These are phyloP conservation scores for Bondarzewia mesenterica DNA, from an alignment of 1,284 basidiomycete genomes.

Conservation along the genomic window DNA sequence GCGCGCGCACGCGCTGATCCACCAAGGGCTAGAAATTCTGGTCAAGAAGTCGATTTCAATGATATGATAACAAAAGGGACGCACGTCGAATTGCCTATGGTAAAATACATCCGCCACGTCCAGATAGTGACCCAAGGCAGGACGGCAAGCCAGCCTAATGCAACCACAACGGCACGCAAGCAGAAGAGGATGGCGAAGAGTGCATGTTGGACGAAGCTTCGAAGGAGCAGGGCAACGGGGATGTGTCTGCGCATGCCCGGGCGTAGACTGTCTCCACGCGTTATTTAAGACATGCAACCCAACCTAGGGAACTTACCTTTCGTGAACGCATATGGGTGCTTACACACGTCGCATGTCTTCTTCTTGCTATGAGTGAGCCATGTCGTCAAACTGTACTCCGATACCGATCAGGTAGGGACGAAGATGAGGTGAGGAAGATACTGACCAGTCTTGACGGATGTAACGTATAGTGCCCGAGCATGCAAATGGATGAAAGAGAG, in stretches of 20 bases:
- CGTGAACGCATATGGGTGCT: conserved; percentile 84
- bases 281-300: background rate
- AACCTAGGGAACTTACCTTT: conserved; percentile 52
- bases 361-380: conserved; percentile 95
- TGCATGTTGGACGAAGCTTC: conserved; percentile 60
- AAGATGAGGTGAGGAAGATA: background rate
- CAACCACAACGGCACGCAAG: conserved; percentile 69
- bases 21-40: conserved; percentile 64
- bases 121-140: conserved; percentile 87
- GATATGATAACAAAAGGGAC: conserved; percentile 24
- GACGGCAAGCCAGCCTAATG: conserved; percentile 79
- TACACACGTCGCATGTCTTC: conserved; percentile 96
- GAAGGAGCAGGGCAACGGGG: conserved; percentile 67
- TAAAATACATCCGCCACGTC: conserved; percentile 85
- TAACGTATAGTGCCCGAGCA: conserved; percentile 95
- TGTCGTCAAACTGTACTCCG: conserved; percentile 69
- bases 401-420: conserved; percentile 7
- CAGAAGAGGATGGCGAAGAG: conserved; percentile 53
- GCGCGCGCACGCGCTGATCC: conserved; percentile 57
- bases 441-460: conserved; percentile 92
- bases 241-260: conserved; percentile 77
- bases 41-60: conserved; percentile 1
- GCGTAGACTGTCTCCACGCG: conserved; percentile 64
- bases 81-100: conserved; percentile 73
- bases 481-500: conserved; percentile 94